Conservation (phyloP, 176 grass and related monocot genomes). For the Ananas comosus region DNA sequence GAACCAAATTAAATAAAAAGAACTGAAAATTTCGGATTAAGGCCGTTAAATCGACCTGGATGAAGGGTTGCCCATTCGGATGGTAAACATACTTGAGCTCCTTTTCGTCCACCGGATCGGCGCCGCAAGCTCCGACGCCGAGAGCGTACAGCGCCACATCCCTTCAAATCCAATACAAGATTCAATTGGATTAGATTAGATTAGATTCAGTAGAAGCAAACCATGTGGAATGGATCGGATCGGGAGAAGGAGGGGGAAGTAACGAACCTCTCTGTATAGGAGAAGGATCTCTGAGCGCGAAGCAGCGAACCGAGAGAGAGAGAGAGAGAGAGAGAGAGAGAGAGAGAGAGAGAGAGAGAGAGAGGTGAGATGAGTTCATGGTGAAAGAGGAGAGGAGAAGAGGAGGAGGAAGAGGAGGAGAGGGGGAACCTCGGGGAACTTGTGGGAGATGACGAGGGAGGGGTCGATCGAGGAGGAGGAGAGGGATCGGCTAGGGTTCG, state of each 20-base stretch:
- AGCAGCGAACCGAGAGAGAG: neutral
- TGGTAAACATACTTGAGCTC: constrained; percentile 81
- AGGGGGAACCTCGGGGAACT: constrained; percentile 54
- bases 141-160: constrained; percentile 80
- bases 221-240: neutral
- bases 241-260: neutral
- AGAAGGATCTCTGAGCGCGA: constrained; percentile 39
- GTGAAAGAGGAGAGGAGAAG: neutral
- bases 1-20: constrained; percentile 1
- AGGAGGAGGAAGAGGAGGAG: neutral
- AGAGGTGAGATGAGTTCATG: neutral
- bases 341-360: neutral
- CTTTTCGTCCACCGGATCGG: constrained; percentile 78
- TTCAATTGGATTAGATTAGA: constrained; percentile 1
- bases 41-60: constrained; percentile 45
- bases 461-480: constrained; percentile 34
- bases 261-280: constrained; percentile 64
- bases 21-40: constrained; percentile 3
- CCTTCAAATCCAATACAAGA: constrained; percentile 36
- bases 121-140: constrained; percentile 62
- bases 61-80: constrained; percentile 51
- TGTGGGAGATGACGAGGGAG: constrained; percentile 50
- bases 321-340: neutral
- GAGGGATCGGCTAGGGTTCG: constrained; percentile 2
- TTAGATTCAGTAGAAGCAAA: neutral